A percentile compares a stretch with the other conserved stretches of the same genome.
phyloP scores from a whole-genome alignment of 1,284 basidiomycete genomes.

The Papiliotrema flavescens region DNA sequence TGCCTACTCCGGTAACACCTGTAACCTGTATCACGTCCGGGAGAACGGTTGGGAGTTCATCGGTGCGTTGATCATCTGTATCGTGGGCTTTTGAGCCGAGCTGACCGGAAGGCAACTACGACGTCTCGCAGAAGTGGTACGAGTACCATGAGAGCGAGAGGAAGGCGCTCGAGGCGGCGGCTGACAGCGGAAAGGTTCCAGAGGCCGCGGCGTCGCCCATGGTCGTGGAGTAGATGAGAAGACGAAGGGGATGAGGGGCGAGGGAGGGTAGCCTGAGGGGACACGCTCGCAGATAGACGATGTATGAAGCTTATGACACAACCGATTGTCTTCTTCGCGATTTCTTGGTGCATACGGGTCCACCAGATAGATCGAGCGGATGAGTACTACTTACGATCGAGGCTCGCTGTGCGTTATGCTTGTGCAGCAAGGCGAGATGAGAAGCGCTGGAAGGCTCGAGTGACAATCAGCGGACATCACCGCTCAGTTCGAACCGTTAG shows the following conservation, averaged over 20 bases:
- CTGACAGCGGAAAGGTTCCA: constrained; percentile 10
- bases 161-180: constrained; percentile 10
- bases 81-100: background rate
- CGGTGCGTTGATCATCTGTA: constrained; percentile 54
- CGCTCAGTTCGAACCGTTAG: no score
- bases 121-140: constrained; percentile 50
- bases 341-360: no score
- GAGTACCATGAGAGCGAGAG: constrained; percentile 49
- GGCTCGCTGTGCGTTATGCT: no score
- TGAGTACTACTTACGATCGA: no score
- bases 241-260: background rate
- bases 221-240: constrained; percentile 32
- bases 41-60: constrained; percentile 92
- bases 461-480: no score
- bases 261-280: background rate
- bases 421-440: no score
- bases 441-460: no score
- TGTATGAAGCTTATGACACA: background rate
- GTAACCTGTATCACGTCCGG: constrained; percentile 94
- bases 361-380: no score
- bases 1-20: constrained; percentile 95
- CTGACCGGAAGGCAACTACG: constrained; percentile 43
- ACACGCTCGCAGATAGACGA: background rate
- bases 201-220: constrained; percentile 28
- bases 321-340: no score